Evolutionary conservation across 352 stramenopile species (phyloP), one percentile per base, ranked within the genome.

Genomic region (Elongisporangium anandrum): DNA sequence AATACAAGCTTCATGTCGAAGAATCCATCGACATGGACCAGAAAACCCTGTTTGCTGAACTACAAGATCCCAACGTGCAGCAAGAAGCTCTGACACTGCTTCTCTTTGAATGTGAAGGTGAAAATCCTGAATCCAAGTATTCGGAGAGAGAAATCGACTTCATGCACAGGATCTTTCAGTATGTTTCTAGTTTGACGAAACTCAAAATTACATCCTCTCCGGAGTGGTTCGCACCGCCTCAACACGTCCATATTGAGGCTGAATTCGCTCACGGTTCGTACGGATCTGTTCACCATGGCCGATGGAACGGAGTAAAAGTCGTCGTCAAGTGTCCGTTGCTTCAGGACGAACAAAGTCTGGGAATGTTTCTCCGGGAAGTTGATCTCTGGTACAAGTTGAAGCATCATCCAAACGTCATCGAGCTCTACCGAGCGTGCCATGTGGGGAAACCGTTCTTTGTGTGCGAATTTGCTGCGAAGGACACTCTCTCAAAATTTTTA

Each of bases 371-470:
- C 12, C 57, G 59, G 16, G 72, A 81, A 19, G 52, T 81, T 6
- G 23, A 66, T 23, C 48, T 78, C 16, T 85, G 75, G 75, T 53
- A 39, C 5, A 38, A 23, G 10, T 48, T 81, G 1, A 29, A 64
- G 0, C 59, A n/a, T n/a, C n/a, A 74, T 26, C 57, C 64, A 19
- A 54, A 81, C 47, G 65, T 85, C 22, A 16, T 85, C 20, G 50
- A 72, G 29, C 54, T 84, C 4, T 70, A 72, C 23, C 69, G 71
- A 0, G 75, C 69, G 0, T 77, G 65, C 0, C 75, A 81, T 21
- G 65, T 77, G 0, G 64, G 59, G 2, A 19, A 56, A 2, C 64
- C 61, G 2, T 73, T 71, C 29, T 70, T 76, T 29, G 64, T 78
- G 10, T 70, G 61, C 22, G 66, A 70, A 39, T 60, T 58, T 19